Base-by-base conservation (phyloP, 148 eudicot genomes). In the Chenopodium berlandieri region DNA sequence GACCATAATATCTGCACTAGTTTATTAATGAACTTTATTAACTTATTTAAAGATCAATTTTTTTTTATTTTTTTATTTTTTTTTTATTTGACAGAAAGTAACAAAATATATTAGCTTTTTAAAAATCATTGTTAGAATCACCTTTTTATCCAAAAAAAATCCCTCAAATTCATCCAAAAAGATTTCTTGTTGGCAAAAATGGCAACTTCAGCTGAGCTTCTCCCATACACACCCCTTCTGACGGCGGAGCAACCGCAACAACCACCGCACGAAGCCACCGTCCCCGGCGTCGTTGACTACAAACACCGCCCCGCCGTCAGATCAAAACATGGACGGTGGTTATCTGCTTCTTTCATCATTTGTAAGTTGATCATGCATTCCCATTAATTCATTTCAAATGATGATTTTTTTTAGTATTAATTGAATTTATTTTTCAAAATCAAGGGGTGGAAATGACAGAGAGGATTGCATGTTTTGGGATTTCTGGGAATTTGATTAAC, bases 391-490 rank as follows among this genome's bases (percentile, higher is more conserved):
- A 16, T 17, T 17, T 56, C 62, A 56, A 56, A 17, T 14, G 17
- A 16, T 56, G 16, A 4, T 56, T 14, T 56, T 48, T 12, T 12
- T 14, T 14, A 12, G 54, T 11, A 56, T 56, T 56, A 56, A 56
- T 56, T 17, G 54, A 16, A 13, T 14, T 56, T 56, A 52, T 14
- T 4, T 14, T 14, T 56, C 20, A 17, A 2, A 60, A 40, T 40
- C 44, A 40, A 84, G 86, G 66, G 50, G 86, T 84, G 81, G 86
- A 81, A 79, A 77, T 84, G 78, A 81, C 86, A 0, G 83, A 84
- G 74, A 84, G 84, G 72, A 37, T 85, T 17, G 84, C 88, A 20
- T 81, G 78, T 75, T 85, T 78, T 66, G 90, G 88, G 78, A 70
- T 88, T 0, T 37, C 73, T 1, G 71, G 82, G 2, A 83, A 83